Evolutionary conservation across 495 filamentous ascomycete genomes (phyloP).

Genomic region (Xylaria cubensis): DNA sequence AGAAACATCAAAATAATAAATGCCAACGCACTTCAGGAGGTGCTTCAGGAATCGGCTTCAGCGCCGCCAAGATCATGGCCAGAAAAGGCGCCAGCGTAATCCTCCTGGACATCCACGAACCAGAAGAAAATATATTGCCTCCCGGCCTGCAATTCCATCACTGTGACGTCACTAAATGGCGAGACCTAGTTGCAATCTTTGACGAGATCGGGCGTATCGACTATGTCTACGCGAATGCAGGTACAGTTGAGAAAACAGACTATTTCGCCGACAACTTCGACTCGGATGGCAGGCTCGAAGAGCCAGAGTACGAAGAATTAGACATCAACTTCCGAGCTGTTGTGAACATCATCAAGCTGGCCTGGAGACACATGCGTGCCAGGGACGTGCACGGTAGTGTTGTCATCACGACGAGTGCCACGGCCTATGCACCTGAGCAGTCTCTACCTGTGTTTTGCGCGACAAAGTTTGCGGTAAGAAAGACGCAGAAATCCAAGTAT

Average conservation of each 20-base stretch:
- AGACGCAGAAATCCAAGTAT: too few species aligned
- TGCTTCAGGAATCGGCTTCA: slow-evolving; percentile 28
- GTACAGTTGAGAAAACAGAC: slow-evolving; percentile 34
- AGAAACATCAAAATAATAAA: too few species aligned
- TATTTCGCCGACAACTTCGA: slow-evolving; percentile 36
- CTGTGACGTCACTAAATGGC: slow-evolving; percentile 33
- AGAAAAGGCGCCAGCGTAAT: slow-evolving; percentile 31
- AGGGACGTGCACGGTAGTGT: slow-evolving; percentile 29
- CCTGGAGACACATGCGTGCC: slow-evolving; percentile 32
- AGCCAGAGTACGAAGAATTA: slow-evolving; percentile 34
- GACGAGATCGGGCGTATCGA: slow-evolving; percentile 31
- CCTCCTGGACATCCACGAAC: slow-evolving; percentile 34
- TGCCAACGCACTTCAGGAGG: not conserved
- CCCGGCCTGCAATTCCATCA: not conserved
- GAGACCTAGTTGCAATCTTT: slow-evolving; percentile 32
- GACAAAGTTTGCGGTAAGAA: slow-evolving; percentile 37
- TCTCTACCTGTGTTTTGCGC: slow-evolving; percentile 41
- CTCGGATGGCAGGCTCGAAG: slow-evolving; percentile 27
- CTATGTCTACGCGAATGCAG: slow-evolving; percentile 40
- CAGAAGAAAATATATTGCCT: not conserved
- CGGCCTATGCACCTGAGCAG: slow-evolving; percentile 44
- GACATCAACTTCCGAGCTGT: slow-evolving; percentile 39
- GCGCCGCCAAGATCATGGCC: slow-evolving; percentile 34
- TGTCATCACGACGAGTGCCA: slow-evolving; percentile 45
- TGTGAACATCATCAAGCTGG: slow-evolving; percentile 40